Base-by-base conservation (phyloP, 2,329 filamentous ascomycete species). In the Microcera coccophila region DNA sequence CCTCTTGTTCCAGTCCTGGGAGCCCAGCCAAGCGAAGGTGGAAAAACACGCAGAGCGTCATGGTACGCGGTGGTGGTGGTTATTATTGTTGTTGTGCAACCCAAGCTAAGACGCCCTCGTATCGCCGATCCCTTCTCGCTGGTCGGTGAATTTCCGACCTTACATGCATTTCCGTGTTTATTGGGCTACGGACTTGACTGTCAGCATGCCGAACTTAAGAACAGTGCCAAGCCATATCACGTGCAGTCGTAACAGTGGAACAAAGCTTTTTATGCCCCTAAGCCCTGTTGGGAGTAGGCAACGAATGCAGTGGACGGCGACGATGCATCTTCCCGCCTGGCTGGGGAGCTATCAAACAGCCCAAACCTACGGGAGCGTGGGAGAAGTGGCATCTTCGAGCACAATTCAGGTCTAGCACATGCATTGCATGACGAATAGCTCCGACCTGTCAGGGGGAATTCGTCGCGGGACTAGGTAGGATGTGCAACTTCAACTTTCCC, bases 241-340 rank as follows among this genome's bases (percentile, higher is more conserved):
- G 57, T 51, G 45, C 36, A 48, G 39, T 15, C 21, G 18, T 21
- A 22, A 28, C 35, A n/a, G 36, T 40, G 60, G 60, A 58, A 53
- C 60, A 60, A 60, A 61, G 60, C 58, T 59, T 47, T 45, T 16
- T 39, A 36, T 36, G 21, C 18, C 45, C 33, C 54, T 58, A 62
- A 58, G 49, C 59, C 54, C 48, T 55, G 50, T 57, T 47, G 41
- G 49, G 51, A 39, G 41, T 38, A 15, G 26, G 17, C 42, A 36
- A n/a, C 21, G 36, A 7, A 7, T 26, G 22, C 22, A 26, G 7
- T 26, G 22, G 22, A 7, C 22, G 22, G 22, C 7, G 22, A 12
- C 12, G 22, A 26, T 26, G 22, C 48, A 37, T 45, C 39, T 24
- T 31, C 41, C 45, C 45, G 44, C 31, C 17, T 35, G 35, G 21